Percentiles rank a stretch among this genome's conserved stretches.
Conservation (phyloP, 352 stramenopile genomes). For the Pythium folliculosum region DNA sequence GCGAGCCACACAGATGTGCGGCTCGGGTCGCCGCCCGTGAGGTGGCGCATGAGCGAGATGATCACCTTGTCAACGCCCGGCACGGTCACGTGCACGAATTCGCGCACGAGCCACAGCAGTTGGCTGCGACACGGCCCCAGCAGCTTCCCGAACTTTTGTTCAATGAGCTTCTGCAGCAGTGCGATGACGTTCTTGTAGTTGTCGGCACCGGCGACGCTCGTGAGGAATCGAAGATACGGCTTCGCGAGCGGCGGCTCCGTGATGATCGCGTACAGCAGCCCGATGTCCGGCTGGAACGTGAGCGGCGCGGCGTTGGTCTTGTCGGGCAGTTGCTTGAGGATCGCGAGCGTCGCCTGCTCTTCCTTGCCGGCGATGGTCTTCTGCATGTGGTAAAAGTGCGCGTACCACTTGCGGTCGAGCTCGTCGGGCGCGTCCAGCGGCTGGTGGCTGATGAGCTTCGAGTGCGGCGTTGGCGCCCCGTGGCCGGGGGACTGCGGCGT, state of each 20-base stretch:
- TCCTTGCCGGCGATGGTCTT: slow-evolving; percentile 80
- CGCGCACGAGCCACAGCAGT: slow-evolving; percentile 76
- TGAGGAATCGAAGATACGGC: slow-evolving; percentile 78
- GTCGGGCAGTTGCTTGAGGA: slow-evolving; percentile 61
- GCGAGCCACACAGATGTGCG: slow-evolving; percentile 78
- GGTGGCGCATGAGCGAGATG: slow-evolving; percentile 71
- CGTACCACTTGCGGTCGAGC: slow-evolving; percentile 85
- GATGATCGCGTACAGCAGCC: slow-evolving; percentile 74
- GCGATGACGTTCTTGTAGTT: slow-evolving; percentile 80
- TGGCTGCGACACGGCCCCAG: slow-evolving; percentile 74
- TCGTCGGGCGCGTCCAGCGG: slow-evolving; percentile 78
- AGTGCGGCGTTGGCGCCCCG: slow-evolving; percentile 45
- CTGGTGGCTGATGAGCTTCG: slow-evolving; percentile 72
- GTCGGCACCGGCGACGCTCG: slow-evolving; percentile 47
- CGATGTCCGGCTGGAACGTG: slow-evolving; percentile 78
- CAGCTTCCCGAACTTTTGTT: slow-evolving; percentile 81
- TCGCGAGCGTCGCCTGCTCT: slow-evolving; percentile 45
- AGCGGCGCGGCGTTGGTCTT: slow-evolving; percentile 36
- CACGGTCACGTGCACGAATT: slow-evolving; percentile 76
- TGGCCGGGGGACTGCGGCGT: slow-evolving; percentile 36
- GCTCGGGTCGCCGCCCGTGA: slow-evolving; percentile 64
- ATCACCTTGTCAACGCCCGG: slow-evolving; percentile 76
- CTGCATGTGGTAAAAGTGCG: slow-evolving; percentile 85
- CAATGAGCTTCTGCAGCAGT: slow-evolving; percentile 81
- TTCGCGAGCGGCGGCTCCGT: slow-evolving; percentile 73